phyloP scores from a whole-genome alignment of 2,329 filamentous ascomycete genomes.

The Purpureocillium takamizusanense region DNA sequence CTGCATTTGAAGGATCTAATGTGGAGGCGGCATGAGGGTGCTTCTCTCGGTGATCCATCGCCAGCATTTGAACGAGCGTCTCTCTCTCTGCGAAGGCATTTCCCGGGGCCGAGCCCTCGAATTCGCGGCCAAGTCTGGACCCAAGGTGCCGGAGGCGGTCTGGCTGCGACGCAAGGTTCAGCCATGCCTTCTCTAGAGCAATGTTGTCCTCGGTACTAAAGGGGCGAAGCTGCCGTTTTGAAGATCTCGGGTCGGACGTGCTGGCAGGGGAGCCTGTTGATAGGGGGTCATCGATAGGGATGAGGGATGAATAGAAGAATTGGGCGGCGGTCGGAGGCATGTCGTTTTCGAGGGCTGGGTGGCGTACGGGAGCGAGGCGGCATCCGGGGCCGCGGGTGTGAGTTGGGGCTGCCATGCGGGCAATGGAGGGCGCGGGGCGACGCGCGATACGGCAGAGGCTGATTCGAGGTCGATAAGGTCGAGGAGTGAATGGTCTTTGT shows the following conservation, averaged over 20 bases:
- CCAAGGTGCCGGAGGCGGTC: constrained; percentile 38
- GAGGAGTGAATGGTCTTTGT: too few relatives aligned
- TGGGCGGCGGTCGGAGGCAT: constrained; percentile 57
- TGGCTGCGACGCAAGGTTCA: constrained; percentile 43
- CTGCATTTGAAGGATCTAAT: not conserved
- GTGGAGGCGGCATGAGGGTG: constrained; percentile 20
- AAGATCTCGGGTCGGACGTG: constrained; percentile 38
- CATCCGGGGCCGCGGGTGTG: constrained; percentile 57
- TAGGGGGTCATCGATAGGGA: constrained; percentile 84
- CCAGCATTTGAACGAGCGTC: constrained; percentile 34
- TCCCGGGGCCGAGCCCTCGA: constrained; percentile 21
- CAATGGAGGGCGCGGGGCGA: too few relatives aligned
- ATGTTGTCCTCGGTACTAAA: constrained; percentile 75
- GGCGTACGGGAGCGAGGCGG: constrained; percentile 39
- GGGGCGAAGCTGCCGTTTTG: constrained; percentile 59
- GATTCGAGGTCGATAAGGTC: too few relatives aligned
- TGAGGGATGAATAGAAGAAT: constrained; percentile 77
- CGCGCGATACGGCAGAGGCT: not conserved
- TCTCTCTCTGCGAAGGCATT: constrained; percentile 10
- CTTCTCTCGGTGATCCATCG: constrained; percentile 35
- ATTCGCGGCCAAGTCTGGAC: constrained; percentile 9
- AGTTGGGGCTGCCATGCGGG: constrained; percentile 5
- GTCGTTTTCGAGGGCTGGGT: constrained; percentile 28
- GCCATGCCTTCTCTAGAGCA: constrained; percentile 71
- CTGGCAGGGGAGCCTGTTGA: constrained; percentile 49